A percentile compares a stretch with the other conserved stretches of the same genome.
Conservation (phyloP, 345 rosid genomes). For the Melaleuca alternifolia region DNA sequence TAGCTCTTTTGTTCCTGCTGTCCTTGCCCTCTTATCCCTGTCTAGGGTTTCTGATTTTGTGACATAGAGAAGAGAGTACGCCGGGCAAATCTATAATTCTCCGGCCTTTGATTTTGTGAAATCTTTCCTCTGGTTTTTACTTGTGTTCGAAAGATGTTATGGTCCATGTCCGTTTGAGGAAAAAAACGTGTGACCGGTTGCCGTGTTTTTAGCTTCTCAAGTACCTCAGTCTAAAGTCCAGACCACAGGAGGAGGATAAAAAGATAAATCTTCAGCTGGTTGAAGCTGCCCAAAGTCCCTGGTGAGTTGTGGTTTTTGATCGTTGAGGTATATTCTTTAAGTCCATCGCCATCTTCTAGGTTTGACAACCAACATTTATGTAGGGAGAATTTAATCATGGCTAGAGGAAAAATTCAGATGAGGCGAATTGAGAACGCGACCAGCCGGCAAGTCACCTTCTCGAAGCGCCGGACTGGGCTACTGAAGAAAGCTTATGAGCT, state of each 20-base stretch:
- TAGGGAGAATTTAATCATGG: neutral
- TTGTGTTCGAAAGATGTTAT: neutral
- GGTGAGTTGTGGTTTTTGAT: no score
- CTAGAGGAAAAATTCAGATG: conserved; percentile 1
- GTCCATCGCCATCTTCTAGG: neutral
- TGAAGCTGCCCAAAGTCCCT: no score
- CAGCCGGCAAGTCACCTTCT: conserved; percentile 3
- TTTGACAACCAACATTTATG: neutral
- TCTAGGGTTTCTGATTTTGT: neutral
- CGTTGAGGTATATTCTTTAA: no score
- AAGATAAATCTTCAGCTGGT: neutral
- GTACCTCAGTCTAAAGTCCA: neutral
- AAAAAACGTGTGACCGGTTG: neutral
- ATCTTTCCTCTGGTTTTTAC: neutral
- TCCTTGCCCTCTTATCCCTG: neutral
- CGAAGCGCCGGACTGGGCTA: neutral
- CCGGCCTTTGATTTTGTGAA: neutral
- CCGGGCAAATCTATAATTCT: neutral
- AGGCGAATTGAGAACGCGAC: neutral
- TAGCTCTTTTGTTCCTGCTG: neutral
- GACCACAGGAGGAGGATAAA: neutral
- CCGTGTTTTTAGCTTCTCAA: neutral
- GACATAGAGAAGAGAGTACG: neutral
- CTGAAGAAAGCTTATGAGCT: conserved; percentile 2
- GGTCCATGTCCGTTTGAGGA: neutral